Evolutionary conservation across 2,329 filamentous ascomycete species (phyloP).

Genomic region (Immersiporthe knoxdaviesiana): DNA sequence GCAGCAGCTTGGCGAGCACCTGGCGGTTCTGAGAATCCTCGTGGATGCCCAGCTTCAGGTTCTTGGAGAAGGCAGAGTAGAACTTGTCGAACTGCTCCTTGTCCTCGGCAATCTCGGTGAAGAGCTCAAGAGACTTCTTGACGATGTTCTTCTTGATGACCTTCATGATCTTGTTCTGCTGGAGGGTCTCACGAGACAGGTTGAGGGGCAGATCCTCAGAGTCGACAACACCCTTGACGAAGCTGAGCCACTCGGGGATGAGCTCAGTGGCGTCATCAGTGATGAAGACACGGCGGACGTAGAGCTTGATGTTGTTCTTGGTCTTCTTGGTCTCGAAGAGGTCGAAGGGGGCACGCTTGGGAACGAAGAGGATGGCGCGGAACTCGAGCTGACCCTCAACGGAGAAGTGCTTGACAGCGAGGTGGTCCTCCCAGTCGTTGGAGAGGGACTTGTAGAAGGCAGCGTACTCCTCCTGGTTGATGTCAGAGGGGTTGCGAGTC

Average conservation of each 20-base stretch:
- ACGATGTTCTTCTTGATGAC: constrained; percentile 99
- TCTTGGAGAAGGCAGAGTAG: constrained; percentile 99
- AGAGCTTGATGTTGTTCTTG: constrained; percentile 99
- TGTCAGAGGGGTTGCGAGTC: constrained; percentile 82
- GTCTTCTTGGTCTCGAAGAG: constrained; percentile 99
- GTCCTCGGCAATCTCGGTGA: constrained; percentile 98
- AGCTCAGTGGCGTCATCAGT: constrained; percentile 98
- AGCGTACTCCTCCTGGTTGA: constrained; percentile 90
- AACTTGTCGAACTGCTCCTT: constrained; percentile 99
- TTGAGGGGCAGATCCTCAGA: constrained; percentile 99
- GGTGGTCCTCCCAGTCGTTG: constrained; percentile 99
- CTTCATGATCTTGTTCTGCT: constrained; percentile 99
- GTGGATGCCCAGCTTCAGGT: constrained; percentile 99
- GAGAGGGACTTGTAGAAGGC: constrained; percentile 99
- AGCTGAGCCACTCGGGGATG: constrained; percentile 98
- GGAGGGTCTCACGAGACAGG: constrained; percentile 98
- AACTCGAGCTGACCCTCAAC: constrained; percentile 99
- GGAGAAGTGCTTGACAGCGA: constrained; percentile 99
- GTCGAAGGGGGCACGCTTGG: constrained; percentile 99
- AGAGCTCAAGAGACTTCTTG: constrained; percentile 99
- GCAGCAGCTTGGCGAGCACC: constrained; percentile 93
- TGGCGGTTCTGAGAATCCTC: constrained; percentile 98
- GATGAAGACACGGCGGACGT: constrained; percentile 99
- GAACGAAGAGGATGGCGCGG: constrained; percentile 98
- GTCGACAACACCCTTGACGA: constrained; percentile 99